A percentile compares a stretch with the other conserved stretches of the same genome.
phyloP scores from a whole-genome alignment of 768 basidiomycete genomes.

The Dioszegia crocea region DNA sequence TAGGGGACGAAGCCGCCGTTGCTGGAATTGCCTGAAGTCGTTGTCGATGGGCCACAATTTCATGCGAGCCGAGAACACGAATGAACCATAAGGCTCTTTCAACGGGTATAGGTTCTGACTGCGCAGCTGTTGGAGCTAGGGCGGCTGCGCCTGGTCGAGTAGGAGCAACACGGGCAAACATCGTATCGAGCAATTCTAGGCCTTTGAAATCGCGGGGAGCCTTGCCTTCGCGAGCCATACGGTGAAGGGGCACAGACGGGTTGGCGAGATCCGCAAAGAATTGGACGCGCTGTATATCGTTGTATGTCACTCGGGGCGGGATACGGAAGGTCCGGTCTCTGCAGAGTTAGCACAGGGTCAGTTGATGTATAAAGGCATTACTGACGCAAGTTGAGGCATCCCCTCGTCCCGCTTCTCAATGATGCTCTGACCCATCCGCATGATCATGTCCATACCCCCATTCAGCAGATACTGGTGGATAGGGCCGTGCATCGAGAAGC shows the following conservation, averaged over 20 bases:
- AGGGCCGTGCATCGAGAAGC: constrained; percentile 45
- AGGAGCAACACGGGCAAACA: constrained; percentile 31
- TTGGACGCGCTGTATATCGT: constrained; percentile 39
- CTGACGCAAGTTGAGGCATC: constrained; percentile 39
- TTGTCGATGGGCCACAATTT: constrained; percentile 39
- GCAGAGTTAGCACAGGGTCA: not conserved
- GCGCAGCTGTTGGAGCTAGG: not conserved
- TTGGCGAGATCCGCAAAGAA: constrained; percentile 43
- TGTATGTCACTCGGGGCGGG: constrained; percentile 43
- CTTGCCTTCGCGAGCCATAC: constrained; percentile 29
- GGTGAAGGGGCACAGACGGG: constrained; percentile 33
- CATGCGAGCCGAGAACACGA: constrained; percentile 38
- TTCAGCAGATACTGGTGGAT: constrained; percentile 32
- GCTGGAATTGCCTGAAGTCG: constrained; percentile 26
- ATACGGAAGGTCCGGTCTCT: constrained; percentile 40
- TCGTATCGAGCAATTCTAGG: constrained; percentile 39
- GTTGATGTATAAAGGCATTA: not conserved
- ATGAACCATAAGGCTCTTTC: constrained; percentile 47
- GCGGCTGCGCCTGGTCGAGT: constrained; percentile 8
- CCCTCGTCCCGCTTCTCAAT: constrained; percentile 35
- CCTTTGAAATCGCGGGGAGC: constrained; percentile 46
- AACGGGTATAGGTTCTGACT: constrained; percentile 31
- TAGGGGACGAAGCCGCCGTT: constrained; percentile 30
- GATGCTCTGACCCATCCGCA: constrained; percentile 30
- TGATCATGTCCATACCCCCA: constrained; percentile 35